Percentiles rank a stretch among this genome's conserved stretches.
These are phyloP conservation scores for Elsinoe arachidis DNA, from an alignment of 2,329 filamentous ascomycete species.

Conservation along the genomic window DNA sequence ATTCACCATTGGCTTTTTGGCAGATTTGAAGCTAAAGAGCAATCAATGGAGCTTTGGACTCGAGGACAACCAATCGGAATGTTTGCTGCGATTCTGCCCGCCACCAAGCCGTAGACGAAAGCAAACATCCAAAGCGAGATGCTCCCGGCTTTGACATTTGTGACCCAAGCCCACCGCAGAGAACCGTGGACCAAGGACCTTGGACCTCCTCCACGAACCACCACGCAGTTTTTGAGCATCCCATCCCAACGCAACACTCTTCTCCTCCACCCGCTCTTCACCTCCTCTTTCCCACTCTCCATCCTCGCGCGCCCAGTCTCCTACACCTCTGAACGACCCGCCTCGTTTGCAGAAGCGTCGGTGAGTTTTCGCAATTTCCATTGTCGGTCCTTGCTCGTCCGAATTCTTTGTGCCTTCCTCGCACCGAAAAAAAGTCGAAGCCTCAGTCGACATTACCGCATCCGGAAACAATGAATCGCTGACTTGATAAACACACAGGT, in stretches of 20 bases:
- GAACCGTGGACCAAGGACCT: too few relatives aligned
- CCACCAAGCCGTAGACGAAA: not conserved
- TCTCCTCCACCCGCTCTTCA: conserved; percentile 4
- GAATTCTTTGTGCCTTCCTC: conserved; percentile 5
- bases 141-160: conserved; percentile 1
- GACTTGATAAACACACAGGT: conserved; percentile 9
- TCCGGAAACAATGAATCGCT: conserved; percentile 11
- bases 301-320: not conserved
- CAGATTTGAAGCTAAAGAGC: conserved; percentile 8
- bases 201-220: conserved; percentile 4
- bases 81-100: not conserved
- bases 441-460: conserved; percentile 11
- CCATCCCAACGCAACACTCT: conserved; percentile 5
- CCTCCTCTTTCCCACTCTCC: not conserved
- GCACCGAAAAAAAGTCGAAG: not conserved
- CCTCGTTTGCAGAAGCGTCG: not conserved
- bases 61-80: conserved; percentile 1
- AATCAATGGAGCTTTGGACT: conserved; percentile 7
- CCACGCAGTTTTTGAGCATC: conserved; percentile 9
- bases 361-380: not conserved
- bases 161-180: not conserved
- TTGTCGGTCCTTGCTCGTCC: not conserved
- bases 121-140: not conserved
- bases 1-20: conserved; percentile 6
- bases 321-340: not conserved